These are phyloP conservation scores for Pseudopithomyces chartarum DNA, from an alignment of 2,329 filamentous ascomycete species.

Conservation along the genomic window DNA sequence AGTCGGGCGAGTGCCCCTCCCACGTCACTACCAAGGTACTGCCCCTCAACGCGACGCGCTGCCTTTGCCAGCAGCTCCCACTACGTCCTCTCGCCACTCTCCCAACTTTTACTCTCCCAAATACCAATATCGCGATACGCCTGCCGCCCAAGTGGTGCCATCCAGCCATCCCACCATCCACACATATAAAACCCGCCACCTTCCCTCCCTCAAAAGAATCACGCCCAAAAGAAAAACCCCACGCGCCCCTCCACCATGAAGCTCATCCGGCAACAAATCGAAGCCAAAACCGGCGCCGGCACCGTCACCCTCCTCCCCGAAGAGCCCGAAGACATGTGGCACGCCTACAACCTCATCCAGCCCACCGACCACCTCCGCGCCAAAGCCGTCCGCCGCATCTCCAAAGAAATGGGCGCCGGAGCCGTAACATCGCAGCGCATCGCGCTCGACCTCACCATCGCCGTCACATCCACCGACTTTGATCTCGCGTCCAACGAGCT, in stretches of 20 bases:
- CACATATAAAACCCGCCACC: neutral
- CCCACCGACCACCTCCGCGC: conserved; percentile 68
- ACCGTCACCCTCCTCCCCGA: conserved; percentile 69
- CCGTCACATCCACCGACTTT: conserved; percentile 70
- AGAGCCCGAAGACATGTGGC: conserved; percentile 81
- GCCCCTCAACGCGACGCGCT: conserved; percentile 8
- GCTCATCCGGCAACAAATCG: conserved; percentile 69
- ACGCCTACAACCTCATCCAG: conserved; percentile 74
- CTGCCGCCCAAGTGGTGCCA: too few relatives aligned
- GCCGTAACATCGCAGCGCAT: conserved; percentile 67
- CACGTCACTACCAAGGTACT: conserved; percentile 9
- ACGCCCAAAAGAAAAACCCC: neutral
- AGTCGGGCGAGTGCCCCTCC: neutral
- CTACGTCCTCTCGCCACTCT: neutral
- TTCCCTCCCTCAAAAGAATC: neutral
- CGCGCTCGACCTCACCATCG: conserved; percentile 67
- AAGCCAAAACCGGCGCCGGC: conserved; percentile 66
- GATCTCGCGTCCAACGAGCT: conserved; percentile 70
- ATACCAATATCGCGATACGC: too few relatives aligned
- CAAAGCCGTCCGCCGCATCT: conserved; percentile 68
- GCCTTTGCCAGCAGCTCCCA: neutral
- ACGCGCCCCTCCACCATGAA: conserved; percentile 56
- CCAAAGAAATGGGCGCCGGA: conserved; percentile 64
- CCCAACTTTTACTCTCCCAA: too few relatives aligned
- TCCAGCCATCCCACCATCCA: neutral